Evolutionary conservation across 345 rosid species (phyloP).

Genomic region (Leavenworthia alabamica): DNA sequence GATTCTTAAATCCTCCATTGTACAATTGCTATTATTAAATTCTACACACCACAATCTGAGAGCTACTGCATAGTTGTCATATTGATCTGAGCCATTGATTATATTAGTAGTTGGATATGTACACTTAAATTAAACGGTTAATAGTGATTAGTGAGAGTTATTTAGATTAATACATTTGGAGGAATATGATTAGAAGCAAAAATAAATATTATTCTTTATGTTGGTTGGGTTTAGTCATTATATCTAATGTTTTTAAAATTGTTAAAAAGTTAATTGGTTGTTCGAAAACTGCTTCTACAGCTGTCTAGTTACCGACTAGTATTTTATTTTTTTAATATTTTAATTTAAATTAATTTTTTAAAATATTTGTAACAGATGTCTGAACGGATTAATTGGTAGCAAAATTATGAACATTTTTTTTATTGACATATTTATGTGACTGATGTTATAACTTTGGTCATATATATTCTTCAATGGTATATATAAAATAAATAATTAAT

Average conservation of each 20-base stretch:
- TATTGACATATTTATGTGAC: not conserved
- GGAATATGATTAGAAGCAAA: constrained; percentile 12
- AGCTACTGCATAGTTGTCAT: constrained; percentile 16
- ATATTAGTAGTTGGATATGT: constrained; percentile 21
- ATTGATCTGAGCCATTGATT: constrained; percentile 12
- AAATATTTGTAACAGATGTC: not conserved
- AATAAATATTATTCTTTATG: constrained; percentile 5
- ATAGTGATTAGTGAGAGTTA: not conserved
- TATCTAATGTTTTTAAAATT: constrained; percentile 5
- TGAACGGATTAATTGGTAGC: not conserved
- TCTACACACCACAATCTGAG: constrained; percentile 26
- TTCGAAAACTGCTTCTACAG: not conserved
- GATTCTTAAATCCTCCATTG: constrained; percentile 20
- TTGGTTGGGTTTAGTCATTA: constrained; percentile 20
- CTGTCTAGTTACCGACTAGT: not conserved
- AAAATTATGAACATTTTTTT: not conserved
- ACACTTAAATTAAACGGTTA: constrained; percentile 13
- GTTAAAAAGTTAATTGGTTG: not conserved
- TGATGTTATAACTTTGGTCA: not conserved
- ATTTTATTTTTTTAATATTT: not conserved
- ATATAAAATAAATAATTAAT: not conserved
- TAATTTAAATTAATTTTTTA: not conserved
- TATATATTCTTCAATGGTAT: not conserved
- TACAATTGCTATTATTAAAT: constrained; percentile 20
- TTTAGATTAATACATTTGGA: constrained; percentile 20